Conservation (phyloP, 371 early-diverging fungal genomes). For the Zychaea mexicana region DNA sequence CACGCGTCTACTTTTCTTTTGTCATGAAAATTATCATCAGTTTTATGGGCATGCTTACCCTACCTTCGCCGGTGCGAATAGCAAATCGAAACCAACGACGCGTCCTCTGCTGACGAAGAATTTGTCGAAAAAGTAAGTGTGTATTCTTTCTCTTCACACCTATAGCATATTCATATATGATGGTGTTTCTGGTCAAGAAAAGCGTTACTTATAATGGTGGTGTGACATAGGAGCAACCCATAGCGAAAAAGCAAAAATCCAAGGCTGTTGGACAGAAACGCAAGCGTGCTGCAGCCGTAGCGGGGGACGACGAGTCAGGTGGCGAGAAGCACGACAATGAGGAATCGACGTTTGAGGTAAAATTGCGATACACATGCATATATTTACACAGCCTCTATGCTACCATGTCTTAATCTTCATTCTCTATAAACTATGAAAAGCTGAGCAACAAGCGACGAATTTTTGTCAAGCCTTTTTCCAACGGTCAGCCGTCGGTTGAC, state of each 20-base stretch:
- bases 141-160: too few relatives aligned
- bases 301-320: neutral
- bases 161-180: too few relatives aligned
- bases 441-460: conserved; percentile 13
- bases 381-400: too few relatives aligned
- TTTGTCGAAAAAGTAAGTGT: neutral
- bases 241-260: neutral
- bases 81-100: neutral
- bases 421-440: neutral
- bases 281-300: neutral
- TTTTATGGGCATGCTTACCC: neutral
- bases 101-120: conserved; percentile 1
- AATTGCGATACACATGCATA: too few relatives aligned
- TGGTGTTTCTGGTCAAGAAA: too few relatives aligned
- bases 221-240: neutral
- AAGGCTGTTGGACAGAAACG: neutral
- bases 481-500: conserved; percentile 18
- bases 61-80: neutral
- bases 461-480: conserved; percentile 7
- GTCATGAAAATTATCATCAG: too few relatives aligned
- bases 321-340: neutral
- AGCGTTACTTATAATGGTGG: neutral
- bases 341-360: neutral
- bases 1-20: too few relatives aligned
- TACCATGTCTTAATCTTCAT: too few relatives aligned